phyloP scores from a whole-genome alignment of 129 eudicot species.

The Rutidosis leptorrhynchoides region DNA sequence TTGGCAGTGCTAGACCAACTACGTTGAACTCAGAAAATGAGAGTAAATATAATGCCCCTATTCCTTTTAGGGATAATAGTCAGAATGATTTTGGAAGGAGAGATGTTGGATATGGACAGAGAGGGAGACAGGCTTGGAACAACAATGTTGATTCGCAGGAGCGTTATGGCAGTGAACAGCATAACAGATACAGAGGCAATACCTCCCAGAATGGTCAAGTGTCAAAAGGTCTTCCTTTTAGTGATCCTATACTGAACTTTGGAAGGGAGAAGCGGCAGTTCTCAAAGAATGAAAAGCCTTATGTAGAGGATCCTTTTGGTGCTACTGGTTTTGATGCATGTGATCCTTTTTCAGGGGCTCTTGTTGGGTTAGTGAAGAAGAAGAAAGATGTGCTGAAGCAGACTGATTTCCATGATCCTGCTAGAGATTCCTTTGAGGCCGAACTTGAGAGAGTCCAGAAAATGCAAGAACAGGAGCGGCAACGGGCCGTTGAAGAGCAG shows the following conservation, averaged over 20 bases:
- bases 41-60: too few species aligned
- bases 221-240: slow-evolving; percentile 35
- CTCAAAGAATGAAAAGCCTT: slow-evolving; percentile 57
- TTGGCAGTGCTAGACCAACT: too few species aligned
- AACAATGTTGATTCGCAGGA: too few species aligned
- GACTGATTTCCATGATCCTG: slow-evolving; percentile 81
- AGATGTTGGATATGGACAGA: too few species aligned
- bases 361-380: slow-evolving; percentile 68
- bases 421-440: slow-evolving; percentile 93
- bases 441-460: slow-evolving; percentile 95
- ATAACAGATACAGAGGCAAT: too few species aligned
- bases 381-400: slow-evolving; percentile 59
- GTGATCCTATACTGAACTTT: slow-evolving; percentile 40
- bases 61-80: too few species aligned
- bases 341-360: slow-evolving; percentile 64
- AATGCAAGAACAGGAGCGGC: slow-evolving; percentile 94
- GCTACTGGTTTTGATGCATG: slow-evolving; percentile 56
- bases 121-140: too few species aligned
- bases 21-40: too few species aligned
- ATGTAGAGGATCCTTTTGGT: slow-evolving; percentile 42
- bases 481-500: slow-evolving; percentile 69
- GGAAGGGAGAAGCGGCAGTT: slow-evolving; percentile 49
- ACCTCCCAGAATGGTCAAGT: too few species aligned
- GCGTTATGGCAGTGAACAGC: too few species aligned
- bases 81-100: too few species aligned